Conservation (phyloP, 1,139 yeast species). For the Taiozyma sp. region DNA sequence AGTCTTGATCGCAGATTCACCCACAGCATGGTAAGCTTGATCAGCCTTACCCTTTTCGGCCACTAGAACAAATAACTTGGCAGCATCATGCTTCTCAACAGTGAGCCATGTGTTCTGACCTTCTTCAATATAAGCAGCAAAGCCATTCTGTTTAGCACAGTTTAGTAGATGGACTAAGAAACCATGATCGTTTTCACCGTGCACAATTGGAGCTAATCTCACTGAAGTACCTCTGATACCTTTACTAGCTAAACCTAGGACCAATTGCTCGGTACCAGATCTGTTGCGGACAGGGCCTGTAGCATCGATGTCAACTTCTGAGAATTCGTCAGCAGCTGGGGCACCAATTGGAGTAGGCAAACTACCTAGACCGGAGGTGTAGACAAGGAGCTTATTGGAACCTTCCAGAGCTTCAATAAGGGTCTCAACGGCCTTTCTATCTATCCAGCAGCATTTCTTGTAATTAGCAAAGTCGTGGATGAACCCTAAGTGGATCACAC, state of each 20-base stretch:
- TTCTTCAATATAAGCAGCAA: slow-evolving; percentile 23
- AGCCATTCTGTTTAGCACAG: slow-evolving; percentile 16
- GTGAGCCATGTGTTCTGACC: slow-evolving; percentile 30
- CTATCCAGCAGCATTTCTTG: slow-evolving; percentile 17
- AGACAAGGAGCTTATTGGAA: slow-evolving; percentile 22
- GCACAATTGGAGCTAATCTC: slow-evolving; percentile 29
- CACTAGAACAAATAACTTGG: slow-evolving; percentile 23
- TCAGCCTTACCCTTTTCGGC: slow-evolving; percentile 28
- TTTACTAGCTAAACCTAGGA: slow-evolving; percentile 11
- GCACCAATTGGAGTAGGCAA: slow-evolving; percentile 2
- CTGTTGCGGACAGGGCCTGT: slow-evolving; percentile 4
- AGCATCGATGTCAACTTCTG: not conserved
- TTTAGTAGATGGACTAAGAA: slow-evolving; percentile 6
- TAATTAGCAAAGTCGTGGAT: slow-evolving; percentile 23
- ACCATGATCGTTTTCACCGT: slow-evolving; percentile 23
- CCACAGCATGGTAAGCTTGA: slow-evolving; percentile 23
- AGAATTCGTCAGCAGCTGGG: not conserved
- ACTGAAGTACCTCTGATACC: slow-evolving; percentile 23
- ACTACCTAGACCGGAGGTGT: slow-evolving; percentile 22
- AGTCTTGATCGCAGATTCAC: slow-evolving; percentile 18
- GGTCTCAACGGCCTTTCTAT: slow-evolving; percentile 21
- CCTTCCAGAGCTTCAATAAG: slow-evolving; percentile 24
- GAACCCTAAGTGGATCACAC: slow-evolving; percentile 31
- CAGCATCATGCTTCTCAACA: slow-evolving; percentile 29
- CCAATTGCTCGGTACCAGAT: slow-evolving; percentile 10